Percentiles rank a stretch among this genome's conserved stretches.
These are phyloP conservation scores for Drosera capensis DNA, from an alignment of 148 eudicot genomes.

Conservation along the genomic window DNA sequence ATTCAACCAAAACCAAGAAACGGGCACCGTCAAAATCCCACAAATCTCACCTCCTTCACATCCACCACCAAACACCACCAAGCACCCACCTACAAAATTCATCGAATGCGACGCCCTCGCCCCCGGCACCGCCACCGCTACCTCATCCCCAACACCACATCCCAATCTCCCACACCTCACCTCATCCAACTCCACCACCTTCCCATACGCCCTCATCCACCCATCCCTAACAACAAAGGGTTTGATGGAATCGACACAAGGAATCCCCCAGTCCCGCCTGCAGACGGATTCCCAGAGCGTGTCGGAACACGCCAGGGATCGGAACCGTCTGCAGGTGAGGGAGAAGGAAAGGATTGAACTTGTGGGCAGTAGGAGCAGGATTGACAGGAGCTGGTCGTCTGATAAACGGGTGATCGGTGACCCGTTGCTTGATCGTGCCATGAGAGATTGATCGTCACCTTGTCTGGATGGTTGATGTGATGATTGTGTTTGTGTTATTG, in stretches of 20 bases:
- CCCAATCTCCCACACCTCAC: slow-evolving; percentile 42
- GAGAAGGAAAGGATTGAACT: slow-evolving; percentile 61
- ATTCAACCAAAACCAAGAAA: not conserved
- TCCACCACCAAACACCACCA: not conserved
- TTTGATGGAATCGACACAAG: slow-evolving; percentile 39
- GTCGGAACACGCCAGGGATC: slow-evolving; percentile 34
- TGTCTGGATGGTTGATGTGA: too few relatives aligned
- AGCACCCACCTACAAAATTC: slow-evolving; percentile 46
- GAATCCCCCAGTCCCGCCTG: slow-evolving; percentile 68
- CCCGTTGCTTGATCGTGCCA: too few relatives aligned
- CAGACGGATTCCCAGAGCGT: slow-evolving; percentile 75
- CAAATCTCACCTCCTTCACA: not conserved
- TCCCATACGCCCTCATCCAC: slow-evolving; percentile 65
- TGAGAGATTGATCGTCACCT: too few relatives aligned
- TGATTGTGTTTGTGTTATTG: too few relatives aligned
- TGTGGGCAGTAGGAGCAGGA: slow-evolving; percentile 50
- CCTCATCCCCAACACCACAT: slow-evolving; percentile 14
- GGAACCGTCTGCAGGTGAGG: slow-evolving; percentile 55
- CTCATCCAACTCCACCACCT: slow-evolving; percentile 19
- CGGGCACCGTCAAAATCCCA: not conserved
- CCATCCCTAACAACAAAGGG: slow-evolving; percentile 8
- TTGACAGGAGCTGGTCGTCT: slow-evolving; percentile 61
- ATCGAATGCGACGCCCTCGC: slow-evolving; percentile 94
- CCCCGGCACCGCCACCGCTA: slow-evolving; percentile 40
- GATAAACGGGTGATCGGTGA: not conserved